Evolutionary conservation across 108 stramenopile species (phyloP).

Genomic region (Tribonema minus): DNA sequence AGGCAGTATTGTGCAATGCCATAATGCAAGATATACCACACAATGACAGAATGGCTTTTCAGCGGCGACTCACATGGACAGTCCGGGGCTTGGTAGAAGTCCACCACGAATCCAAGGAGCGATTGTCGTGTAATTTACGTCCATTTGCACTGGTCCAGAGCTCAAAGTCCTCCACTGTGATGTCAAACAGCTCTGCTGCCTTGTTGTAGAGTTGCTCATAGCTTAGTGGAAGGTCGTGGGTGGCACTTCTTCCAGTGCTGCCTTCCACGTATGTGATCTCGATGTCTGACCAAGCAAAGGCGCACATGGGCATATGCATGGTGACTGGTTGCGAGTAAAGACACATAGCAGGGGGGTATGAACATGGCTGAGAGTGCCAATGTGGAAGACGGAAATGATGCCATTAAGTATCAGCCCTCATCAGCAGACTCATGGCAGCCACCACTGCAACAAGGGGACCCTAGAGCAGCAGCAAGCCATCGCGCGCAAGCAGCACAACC

Average conservation of each 20-base stretch:
- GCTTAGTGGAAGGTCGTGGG: neutral
- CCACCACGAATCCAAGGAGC: neutral
- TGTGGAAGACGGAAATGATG: too few relatives aligned
- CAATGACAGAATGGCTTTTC: neutral
- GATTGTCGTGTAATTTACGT: neutral
- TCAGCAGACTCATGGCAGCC: too few relatives aligned
- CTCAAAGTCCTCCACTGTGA: neutral
- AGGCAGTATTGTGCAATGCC: neutral
- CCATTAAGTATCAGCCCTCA: too few relatives aligned
- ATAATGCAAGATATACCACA: neutral
- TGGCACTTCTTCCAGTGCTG: neutral
- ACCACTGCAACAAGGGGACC: too few relatives aligned
- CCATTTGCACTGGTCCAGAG: neutral
- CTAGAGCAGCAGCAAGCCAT: too few relatives aligned
- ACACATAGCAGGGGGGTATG: too few relatives aligned
- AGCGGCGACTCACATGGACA: neutral
- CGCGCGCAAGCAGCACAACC: too few relatives aligned
- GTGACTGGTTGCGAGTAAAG: too few relatives aligned
- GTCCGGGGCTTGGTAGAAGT: neutral
- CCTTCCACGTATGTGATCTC: neutral
- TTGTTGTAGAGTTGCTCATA: neutral
- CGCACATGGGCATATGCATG: too few relatives aligned
- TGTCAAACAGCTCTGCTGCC: neutral
- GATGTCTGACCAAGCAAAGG: too few relatives aligned
- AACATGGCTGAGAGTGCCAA: too few relatives aligned